phyloP scores from a whole-genome alignment of 345 rosid genomes.

The Eucalyptus guilfoylei region DNA sequence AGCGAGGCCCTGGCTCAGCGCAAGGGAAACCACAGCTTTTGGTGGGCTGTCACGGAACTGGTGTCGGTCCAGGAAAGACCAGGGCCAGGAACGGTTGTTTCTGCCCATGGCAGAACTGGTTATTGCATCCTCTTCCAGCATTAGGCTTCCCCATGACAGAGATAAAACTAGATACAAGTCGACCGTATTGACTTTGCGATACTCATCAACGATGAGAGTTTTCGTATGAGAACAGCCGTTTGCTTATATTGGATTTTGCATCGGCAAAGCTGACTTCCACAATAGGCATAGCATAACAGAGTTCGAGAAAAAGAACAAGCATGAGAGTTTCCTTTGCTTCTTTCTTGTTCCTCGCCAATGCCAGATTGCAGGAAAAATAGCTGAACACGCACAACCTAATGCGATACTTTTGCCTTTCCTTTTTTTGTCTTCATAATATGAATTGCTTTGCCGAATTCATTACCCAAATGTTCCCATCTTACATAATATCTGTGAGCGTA shows the following conservation, averaged over 20 bases:
- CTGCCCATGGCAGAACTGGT: neutral
- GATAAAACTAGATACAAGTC: neutral
- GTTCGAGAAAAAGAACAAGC: neutral
- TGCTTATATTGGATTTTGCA: neutral
- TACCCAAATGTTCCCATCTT: neutral
- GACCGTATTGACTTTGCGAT: neutral
- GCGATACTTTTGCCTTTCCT: neutral
- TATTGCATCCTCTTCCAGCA: neutral
- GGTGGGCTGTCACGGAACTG: neutral
- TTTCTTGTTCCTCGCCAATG: neutral
- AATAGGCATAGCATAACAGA: neutral
- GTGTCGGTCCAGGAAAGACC: fast-evolving
- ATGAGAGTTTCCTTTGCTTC: neutral
- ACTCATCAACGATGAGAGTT: neutral
- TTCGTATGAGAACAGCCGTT: neutral
- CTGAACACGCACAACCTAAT: neutral
- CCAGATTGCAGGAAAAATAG: neutral
- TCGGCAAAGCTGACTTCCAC: neutral
- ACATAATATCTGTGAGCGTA: neutral
- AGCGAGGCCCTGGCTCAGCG: neutral
- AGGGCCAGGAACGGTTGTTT: neutral
- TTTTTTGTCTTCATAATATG: neutral
- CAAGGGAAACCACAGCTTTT: neutral
- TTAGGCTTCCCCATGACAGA: neutral
- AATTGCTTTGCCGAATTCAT: neutral